These are phyloP conservation scores for Cocos nucifera DNA, from an alignment of 176 grass and related monocot species.

Conservation along the genomic window DNA sequence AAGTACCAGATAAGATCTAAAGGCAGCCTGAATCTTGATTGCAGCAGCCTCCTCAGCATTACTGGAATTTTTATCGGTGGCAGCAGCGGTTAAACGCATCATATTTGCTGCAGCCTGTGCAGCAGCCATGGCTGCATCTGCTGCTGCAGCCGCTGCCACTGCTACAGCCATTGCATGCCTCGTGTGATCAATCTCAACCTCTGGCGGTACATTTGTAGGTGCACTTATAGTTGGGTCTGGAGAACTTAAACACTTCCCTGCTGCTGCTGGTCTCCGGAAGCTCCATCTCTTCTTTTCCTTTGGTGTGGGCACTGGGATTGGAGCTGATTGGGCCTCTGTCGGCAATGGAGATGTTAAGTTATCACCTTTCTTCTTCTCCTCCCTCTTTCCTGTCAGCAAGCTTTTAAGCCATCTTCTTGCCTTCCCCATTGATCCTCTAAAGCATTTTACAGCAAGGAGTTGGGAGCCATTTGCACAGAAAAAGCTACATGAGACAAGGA, in stretches of 20 bases:
- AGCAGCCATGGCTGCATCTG: constrained; percentile 41
- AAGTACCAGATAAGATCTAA: constrained; percentile 70
- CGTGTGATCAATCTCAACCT: constrained; percentile 38
- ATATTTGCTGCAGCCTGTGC: constrained; percentile 51
- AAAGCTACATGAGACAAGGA: background rate
- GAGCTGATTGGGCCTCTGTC: background rate
- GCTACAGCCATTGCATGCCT: constrained; percentile 57
- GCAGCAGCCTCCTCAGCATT: constrained; percentile 15
- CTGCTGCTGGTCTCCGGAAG: constrained; percentile 36
- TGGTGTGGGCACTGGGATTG: background rate
- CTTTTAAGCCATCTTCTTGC: constrained; percentile 66
- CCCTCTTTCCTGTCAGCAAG: constrained; percentile 40
- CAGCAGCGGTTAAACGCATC: constrained; percentile 28
- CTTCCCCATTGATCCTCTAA: constrained; percentile 48
- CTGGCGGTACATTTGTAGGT: background rate
- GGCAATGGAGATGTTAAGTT: constrained; percentile 4
- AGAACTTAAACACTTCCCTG: constrained; percentile 4
- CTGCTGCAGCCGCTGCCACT: constrained; percentile 46
- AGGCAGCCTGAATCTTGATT: constrained; percentile 66
- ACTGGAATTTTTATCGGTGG: constrained; percentile 2
- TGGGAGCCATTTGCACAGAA: constrained; percentile 7
- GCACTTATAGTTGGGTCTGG: background rate
- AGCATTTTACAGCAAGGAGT: background rate
- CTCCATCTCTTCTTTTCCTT: constrained; percentile 75
- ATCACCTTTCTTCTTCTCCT: constrained; percentile 23